phyloP scores from a whole-genome alignment of 345 rosid species.

The Moringa oleifera region DNA sequence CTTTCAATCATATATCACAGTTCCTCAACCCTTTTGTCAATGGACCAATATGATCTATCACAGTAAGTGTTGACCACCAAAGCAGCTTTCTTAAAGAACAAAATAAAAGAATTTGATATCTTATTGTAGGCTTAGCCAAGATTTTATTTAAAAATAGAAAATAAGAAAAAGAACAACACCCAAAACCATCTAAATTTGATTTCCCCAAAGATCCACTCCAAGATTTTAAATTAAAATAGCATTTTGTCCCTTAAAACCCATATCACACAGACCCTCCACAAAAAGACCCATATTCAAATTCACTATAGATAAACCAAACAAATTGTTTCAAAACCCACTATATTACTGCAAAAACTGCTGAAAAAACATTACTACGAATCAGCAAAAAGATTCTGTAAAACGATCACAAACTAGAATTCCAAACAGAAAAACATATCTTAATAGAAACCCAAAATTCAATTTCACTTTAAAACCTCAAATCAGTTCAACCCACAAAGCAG shows the following conservation, averaged over 20 bases:
- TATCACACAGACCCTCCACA: not conserved
- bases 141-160: too few species aligned
- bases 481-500: not conserved
- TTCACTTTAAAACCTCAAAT: not conserved
- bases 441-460: slow-evolving; percentile 14
- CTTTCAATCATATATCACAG: not conserved
- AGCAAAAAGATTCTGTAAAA: not conserved
- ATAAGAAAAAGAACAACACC: too few species aligned
- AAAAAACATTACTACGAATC: not conserved
- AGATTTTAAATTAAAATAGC: not conserved
- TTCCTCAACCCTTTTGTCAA: too few species aligned
- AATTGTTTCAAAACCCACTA: not conserved
- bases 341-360: not conserved
- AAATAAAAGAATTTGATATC: too few species aligned
- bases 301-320: not conserved
- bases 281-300: not conserved
- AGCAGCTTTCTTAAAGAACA: too few species aligned
- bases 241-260: not conserved
- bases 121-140: not conserved
- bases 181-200: too few species aligned
- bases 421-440: not conserved
- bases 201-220: not conserved
- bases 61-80: too few species aligned
- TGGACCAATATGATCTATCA: too few species aligned
- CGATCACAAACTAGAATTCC: not conserved